Evolutionary conservation across 2,329 filamentous ascomycete genomes (phyloP), one percentile per base, ranked within the genome.

Genomic region (Trichophyton equinum): DNA sequence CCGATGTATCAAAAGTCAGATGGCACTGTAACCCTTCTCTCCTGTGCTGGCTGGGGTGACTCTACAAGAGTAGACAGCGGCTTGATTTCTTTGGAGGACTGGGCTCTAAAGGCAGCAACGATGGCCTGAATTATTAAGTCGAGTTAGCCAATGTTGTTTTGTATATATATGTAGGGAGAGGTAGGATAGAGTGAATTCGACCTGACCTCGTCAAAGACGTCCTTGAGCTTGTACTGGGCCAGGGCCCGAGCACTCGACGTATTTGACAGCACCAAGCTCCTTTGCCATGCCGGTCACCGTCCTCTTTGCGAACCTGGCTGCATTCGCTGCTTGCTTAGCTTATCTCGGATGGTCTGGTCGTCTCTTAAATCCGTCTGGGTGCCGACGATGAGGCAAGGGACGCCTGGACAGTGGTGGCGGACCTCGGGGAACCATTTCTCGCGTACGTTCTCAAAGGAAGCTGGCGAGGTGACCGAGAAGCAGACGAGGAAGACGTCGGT

Each of bases 371-470:
- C 94, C 65, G 92, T 91, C 78, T 99, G 94, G 25, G 94, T 99
- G 69, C 94, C 94, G 64, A 99, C 94, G 67, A 99, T 96, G 66
- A 99, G 81, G 81, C 94, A 97, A 59, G 94, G 94, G 42, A 99
- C 94, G 65, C 94, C 94, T 18, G 94, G 94, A 74, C 94, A 99
- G 78, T 99, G 94, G 77, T 99, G 94, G 75, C 95, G 91, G 49
- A 99, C 94, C 77, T 99, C 94, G 53, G 94, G 94, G 70, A 96
- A 96, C 92, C 91, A 96, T 77, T 96, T 96, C 81, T 96, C 92
- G 70, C 91, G 86, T 58, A 97, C 94, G 87, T 99, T 99, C 75
- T 99, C 94, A 75, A 99, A 99, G 8, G 91, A 96, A 46, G 94
- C 91, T 46, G 92, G 94, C 53, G 92, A 96, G 61, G 91, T 96